Evolutionary conservation across 1,139 yeast species (phyloP).

Genomic region (Hanseniaspora gamundiae): DNA sequence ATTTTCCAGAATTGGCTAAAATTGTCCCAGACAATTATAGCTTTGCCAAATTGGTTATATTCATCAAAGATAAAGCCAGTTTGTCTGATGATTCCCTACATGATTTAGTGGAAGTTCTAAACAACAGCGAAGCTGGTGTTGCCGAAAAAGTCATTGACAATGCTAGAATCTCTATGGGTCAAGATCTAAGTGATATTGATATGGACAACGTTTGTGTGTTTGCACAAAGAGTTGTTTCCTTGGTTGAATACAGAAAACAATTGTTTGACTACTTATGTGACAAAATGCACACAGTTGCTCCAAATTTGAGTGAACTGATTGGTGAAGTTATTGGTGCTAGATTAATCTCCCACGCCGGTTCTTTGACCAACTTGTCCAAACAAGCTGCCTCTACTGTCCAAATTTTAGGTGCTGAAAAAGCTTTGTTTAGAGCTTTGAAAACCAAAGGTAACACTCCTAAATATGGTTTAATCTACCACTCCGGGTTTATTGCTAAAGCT

Average conservation of each 20-base stretch:
- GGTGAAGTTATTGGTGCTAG: constrained; percentile 99
- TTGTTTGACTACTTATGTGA: constrained; percentile 80
- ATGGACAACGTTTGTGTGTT: constrained; percentile 81
- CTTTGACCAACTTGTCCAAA: constrained; percentile 87
- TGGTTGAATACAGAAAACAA: constrained; percentile 85
- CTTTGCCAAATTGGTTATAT: constrained; percentile 72
- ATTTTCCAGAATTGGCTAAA: constrained; percentile 96
- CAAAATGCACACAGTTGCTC: constrained; percentile 97
- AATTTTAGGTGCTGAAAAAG: constrained; percentile 98
- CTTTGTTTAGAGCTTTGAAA: constrained; percentile 94
- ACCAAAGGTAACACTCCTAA: constrained; percentile 98
- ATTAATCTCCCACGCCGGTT: constrained; percentile 95
- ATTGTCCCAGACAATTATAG: constrained; percentile 85
- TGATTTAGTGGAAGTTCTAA: constrained; percentile 77
- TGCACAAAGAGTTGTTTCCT: constrained; percentile 88
- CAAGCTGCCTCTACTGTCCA: constrained; percentile 99
- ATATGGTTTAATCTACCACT: constrained; percentile 94
- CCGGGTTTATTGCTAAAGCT: constrained; percentile 94
- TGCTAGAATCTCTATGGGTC: constrained; percentile 97
- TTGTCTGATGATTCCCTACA: constrained; percentile 76
- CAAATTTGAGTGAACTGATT: constrained; percentile 88
- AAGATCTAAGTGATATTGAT: constrained; percentile 89
- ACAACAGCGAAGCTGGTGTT: constrained; percentile 76
- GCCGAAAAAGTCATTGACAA: constrained; percentile 88
- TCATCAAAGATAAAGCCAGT: constrained; percentile 78